phyloP scores from a whole-genome alignment of 768 basidiomycete species.

The Fibroporia radiculosa region DNA sequence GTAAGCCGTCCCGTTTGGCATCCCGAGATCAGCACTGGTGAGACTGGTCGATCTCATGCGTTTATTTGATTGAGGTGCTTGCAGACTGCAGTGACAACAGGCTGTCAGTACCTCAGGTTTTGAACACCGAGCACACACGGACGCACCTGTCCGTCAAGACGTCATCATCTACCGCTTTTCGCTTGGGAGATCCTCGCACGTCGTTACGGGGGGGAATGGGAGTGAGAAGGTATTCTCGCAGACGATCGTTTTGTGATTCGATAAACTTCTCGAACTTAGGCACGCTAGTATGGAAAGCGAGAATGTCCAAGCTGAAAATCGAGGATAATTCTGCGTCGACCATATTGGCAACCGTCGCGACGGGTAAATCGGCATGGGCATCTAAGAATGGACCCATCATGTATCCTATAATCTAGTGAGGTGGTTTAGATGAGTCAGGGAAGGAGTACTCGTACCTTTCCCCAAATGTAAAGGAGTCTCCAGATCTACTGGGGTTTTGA shows the following conservation, averaged over 20 bases:
- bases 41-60: conserved; percentile 26
- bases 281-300: conserved; percentile 6
- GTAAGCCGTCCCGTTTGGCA: conserved; percentile 9
- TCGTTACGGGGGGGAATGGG: conserved; percentile 7
- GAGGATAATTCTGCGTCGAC: conserved; percentile 4
- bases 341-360: conserved; percentile 9
- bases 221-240: conserved; percentile 10
- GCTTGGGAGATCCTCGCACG: conserved; percentile 13
- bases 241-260: conserved; percentile 6
- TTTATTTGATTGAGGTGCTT: conserved; percentile 12
- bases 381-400: conserved; percentile 15
- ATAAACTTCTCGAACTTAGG: conserved; percentile 8
- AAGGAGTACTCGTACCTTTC: conserved; percentile 4
- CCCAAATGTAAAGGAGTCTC: conserved; percentile 6
- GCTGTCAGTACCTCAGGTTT: not conserved
- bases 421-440: not conserved
- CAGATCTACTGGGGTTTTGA: conserved; percentile 11
- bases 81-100: not conserved
- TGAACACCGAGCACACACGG: not conserved
- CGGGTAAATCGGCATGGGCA: conserved; percentile 6
- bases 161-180: conserved; percentile 14
- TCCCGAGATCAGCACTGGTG: conserved; percentile 12
- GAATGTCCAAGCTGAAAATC: conserved; percentile 4
- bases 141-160: conserved; percentile 13
- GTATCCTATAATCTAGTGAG: conserved; percentile 7